Evolutionary conservation across 1,284 basidiomycete species (phyloP), one percentile per base, ranked within the genome.

Genomic region (Sanghuangporus baumii): DNA sequence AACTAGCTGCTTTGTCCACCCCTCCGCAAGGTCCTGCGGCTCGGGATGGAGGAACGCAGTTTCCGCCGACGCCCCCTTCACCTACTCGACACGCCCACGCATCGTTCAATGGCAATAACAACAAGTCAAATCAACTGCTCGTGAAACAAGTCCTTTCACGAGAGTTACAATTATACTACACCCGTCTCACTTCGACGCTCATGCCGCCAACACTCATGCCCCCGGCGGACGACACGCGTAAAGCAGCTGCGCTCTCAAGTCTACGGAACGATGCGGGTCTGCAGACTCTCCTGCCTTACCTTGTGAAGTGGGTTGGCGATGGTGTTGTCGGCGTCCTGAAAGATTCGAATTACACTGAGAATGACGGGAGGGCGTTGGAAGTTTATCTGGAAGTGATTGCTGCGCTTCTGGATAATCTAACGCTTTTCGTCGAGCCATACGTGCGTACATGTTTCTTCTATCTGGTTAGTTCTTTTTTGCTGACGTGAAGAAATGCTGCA

Each of bases 381-480:
- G 87, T 93, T 36, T 77, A 93, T 63, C 76, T 97, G 65, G 91
- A 94, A 66, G 91, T 92, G 16, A 85, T 94, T 52, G 83, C 88
- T 64, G 89, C 93, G 0, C 79, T 96, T 41, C 75, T 96, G 50
- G 88, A 91, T 67, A 99, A 96, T 73, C 81, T 81, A 59, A 90
- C 88, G 2, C 76, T 99, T n/a, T 98, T 96, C 71, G 86, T 98
- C 34, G 96, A 99, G 75, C 96, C 96, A 52, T 98, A 97, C 72
- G 93, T 96, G 71, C 75, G 93, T 83, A 54, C 55, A 62, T 14
- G 1, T 43, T 46, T 57, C 26, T 34, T 16, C 41, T 54, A 6
- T 50, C 36, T 36, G 57, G 57, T 16, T 4, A 31, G 26, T 5
- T 57, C 55, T 60, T 59, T 55, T 48, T 46, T 60, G 40, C 62